Evolutionary conservation across 805 yeast genomes (phyloP).

Genomic region (Starmerella cellae): DNA sequence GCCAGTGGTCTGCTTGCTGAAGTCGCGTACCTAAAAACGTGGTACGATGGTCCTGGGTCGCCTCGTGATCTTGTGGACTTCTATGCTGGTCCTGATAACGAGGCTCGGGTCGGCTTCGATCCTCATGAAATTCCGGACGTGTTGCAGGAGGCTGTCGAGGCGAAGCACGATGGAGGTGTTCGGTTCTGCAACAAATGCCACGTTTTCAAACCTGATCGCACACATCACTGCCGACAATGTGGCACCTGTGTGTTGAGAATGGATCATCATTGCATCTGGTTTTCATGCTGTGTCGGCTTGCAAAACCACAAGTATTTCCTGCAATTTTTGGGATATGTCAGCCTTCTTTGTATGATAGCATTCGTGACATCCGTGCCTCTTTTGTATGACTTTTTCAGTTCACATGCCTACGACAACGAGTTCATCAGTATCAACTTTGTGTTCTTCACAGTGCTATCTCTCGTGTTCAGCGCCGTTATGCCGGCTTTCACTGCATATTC

Average conservation of each 20-base stretch:
- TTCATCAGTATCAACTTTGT: conserved; percentile 47
- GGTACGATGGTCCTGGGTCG: conserved; percentile 26
- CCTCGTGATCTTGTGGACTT: conserved; percentile 24
- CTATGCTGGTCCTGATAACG: background rate
- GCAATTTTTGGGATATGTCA: conserved; percentile 51
- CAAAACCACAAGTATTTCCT: conserved; percentile 66
- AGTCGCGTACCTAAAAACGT: conserved; percentile 22
- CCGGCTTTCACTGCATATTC: conserved; percentile 37
- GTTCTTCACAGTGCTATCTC: conserved; percentile 42
- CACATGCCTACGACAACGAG: conserved; percentile 23
- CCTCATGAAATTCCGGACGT: conserved; percentile 20
- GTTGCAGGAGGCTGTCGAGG: conserved; percentile 24
- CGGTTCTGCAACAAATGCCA: conserved; percentile 31
- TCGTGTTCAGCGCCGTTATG: conserved; percentile 44
- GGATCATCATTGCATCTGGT: conserved; percentile 83
- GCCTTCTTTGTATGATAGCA: conserved; percentile 23
- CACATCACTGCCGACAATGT: conserved; percentile 34
- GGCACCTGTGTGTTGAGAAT: conserved; percentile 33
- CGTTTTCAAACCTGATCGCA: conserved; percentile 34
- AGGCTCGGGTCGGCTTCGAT: background rate
- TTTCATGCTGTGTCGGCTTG: conserved; percentile 75
- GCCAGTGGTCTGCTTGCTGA: conserved; percentile 19
- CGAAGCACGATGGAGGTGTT: conserved; percentile 32
- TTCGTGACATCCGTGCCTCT: conserved; percentile 9
- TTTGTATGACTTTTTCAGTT: conserved; percentile 15